Percentiles rank a stretch among this genome's conserved stretches.
Conservation (phyloP, 371 early-diverging fungal genomes). For the Haplosporangium sp. region DNA sequence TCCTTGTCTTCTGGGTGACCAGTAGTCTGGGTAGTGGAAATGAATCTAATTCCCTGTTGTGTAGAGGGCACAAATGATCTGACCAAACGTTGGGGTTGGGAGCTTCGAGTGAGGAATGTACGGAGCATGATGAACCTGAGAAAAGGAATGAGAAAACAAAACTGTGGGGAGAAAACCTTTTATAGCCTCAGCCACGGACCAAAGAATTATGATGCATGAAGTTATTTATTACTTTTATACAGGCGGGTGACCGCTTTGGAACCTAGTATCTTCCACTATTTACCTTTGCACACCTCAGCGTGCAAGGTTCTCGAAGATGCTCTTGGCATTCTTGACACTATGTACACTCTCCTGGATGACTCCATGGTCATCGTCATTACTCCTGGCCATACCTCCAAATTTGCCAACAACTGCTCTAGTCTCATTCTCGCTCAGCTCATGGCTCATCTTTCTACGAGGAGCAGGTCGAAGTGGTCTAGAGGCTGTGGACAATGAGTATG, state of each 20-base stretch:
- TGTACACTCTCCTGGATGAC: conserved; percentile 47
- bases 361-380: conserved; percentile 23
- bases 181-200: neutral
- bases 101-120: conserved; percentile 49
- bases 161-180: no score
- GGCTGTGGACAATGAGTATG: conserved; percentile 36
- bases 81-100: conserved; percentile 33
- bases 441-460: conserved; percentile 45
- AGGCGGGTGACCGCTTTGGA: no score
- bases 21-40: conserved; percentile 31
- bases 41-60: conserved; percentile 37
- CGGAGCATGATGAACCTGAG: conserved; percentile 32
- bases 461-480: conserved; percentile 22
- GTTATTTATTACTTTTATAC: no score
- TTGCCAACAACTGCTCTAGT: conserved; percentile 8
- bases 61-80: conserved; percentile 18
- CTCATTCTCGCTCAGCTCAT: conserved; percentile 44
- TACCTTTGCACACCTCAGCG: conserved; percentile 28
- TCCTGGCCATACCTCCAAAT: conserved; percentile 21
- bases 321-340: conserved; percentile 46
- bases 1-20: conserved; percentile 58
- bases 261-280: neutral
- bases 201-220: no score
- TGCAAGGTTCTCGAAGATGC: conserved; percentile 41
- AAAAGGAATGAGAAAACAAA: neutral